Evolutionary conservation across 2,329 filamentous ascomycete genomes (phyloP).

Genomic region (Chaetomiaceae sp.): DNA sequence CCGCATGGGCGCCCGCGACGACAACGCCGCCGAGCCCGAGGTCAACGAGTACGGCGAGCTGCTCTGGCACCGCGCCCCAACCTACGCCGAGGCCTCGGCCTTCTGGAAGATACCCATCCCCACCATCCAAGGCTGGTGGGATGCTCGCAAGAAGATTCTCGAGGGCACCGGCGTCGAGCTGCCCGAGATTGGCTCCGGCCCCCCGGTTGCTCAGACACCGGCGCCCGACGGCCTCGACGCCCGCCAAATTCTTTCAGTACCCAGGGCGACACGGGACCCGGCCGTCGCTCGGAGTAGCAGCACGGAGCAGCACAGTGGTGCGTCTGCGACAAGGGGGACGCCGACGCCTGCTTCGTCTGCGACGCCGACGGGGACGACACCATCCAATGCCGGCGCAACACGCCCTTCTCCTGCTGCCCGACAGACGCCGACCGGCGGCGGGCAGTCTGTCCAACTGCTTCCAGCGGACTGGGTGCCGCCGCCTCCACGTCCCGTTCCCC

Average conservation of each 20-base stretch:
- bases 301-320: no score
- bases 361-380: not conserved
- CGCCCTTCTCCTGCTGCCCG: conserved; percentile 2
- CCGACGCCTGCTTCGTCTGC: no score
- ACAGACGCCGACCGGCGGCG: not conserved
- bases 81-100: conserved; percentile 20
- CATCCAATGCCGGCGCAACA: conserved; percentile 1
- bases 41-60: conserved; percentile 17
- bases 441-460: not conserved
- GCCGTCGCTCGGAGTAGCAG: no score
- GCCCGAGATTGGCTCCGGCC: not conserved
- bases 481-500: not conserved
- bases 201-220: no score
- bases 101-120: conserved; percentile 23
- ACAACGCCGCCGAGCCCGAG: conserved; percentile 22
- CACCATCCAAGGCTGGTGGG: conserved; percentile 25
- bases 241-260: no score
- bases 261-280: no score
- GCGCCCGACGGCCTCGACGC: no score
- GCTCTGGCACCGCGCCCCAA: conserved; percentile 23
- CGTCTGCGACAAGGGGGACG: no score
- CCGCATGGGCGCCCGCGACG: conserved; percentile 21
- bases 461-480: not conserved
- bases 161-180: conserved; percentile 23
- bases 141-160: conserved; percentile 21